Evolutionary conservation across 2,329 filamentous ascomycete genomes (phyloP).

Genomic region (Trematosphaeria pertusa): DNA sequence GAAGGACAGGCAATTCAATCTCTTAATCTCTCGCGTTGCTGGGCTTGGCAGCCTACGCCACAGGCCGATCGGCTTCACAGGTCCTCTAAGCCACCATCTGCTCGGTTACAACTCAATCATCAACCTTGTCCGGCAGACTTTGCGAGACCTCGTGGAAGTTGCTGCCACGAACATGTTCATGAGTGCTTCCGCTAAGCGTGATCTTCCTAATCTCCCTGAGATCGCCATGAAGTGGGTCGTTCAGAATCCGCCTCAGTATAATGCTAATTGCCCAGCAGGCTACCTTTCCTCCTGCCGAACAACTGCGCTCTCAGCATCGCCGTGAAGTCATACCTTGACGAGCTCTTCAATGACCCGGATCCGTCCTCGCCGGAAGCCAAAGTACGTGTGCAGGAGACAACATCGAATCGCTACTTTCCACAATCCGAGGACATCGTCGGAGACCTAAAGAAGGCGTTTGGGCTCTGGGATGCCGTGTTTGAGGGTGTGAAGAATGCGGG

Average conservation of each 20-base stretch:
- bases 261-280: too few species aligned
- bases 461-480: conserved; percentile 70
- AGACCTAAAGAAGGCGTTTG: conserved; percentile 67
- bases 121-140: conserved; percentile 76
- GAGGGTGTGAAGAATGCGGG: conserved; percentile 64
- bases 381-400: conserved; percentile 58
- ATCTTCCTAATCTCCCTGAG: conserved; percentile 63
- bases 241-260: too few species aligned
- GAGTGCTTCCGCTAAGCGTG: conserved; percentile 77
- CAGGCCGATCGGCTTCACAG: conserved; percentile 87
- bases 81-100: conserved; percentile 88
- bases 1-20: conserved; percentile 77
- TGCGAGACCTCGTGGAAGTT: conserved; percentile 85
- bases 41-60: conserved; percentile 84
- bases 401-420: conserved; percentile 65
- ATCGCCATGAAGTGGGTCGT: conserved; percentile 73
- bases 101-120: conserved; percentile 86
- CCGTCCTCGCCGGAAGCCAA: conserved; percentile 59
- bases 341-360: conserved; percentile 65
- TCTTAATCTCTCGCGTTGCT: conserved; percentile 86
- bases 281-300: conserved; percentile 73
- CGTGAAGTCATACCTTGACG: conserved; percentile 79
- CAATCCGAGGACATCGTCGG: conserved; percentile 64
- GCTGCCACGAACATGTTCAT: conserved; percentile 81
- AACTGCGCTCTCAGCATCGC: conserved; percentile 81